A percentile compares a stretch with the other conserved stretches of the same genome.
Conservation (phyloP, 768 basidiomycete species). For the Boletus reticulatus region DNA sequence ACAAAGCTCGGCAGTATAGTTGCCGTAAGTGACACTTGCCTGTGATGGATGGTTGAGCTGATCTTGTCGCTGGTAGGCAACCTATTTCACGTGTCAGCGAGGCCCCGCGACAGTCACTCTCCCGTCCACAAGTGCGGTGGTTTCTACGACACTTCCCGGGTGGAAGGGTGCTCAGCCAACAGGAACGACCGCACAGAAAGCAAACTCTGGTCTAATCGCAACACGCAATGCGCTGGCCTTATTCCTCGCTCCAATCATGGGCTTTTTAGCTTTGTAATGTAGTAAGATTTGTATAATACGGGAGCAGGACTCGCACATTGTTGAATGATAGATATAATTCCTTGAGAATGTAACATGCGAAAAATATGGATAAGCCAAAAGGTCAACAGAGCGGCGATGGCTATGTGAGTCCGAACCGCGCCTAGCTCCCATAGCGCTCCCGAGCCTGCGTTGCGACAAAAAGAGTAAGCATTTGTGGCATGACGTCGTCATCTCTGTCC, state of each 20-base stretch:
- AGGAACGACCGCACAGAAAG: conserved; percentile 14
- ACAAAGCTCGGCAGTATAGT: conserved; percentile 58
- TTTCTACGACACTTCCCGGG: conserved; percentile 54
- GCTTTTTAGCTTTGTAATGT: conserved; percentile 23
- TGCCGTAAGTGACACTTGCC: conserved; percentile 43
- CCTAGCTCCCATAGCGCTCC: conserved; percentile 34
- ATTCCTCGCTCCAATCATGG: conserved; percentile 29
- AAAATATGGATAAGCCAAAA: conserved; percentile 16
- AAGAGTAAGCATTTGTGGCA: conserved; percentile 24
- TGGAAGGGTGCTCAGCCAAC: conserved; percentile 19
- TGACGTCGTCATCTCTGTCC: conserved; percentile 20
- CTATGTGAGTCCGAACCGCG: conserved; percentile 12
- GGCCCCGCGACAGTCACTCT: conserved; percentile 55
- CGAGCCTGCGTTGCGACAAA: conserved; percentile 31
- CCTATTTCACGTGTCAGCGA: conserved; percentile 72
- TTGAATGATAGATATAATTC: conserved; percentile 19
- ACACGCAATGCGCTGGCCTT: conserved; percentile 22
- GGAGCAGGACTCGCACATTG: background rate
- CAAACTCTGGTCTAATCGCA: conserved; percentile 19
- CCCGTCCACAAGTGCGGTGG: conserved; percentile 61
- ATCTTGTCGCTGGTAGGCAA: conserved; percentile 42
- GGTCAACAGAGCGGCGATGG: conserved; percentile 3
- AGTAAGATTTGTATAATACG: background rate
- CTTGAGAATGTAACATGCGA: conserved; percentile 14
- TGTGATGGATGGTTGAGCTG: background rate